phyloP scores from a whole-genome alignment of 257 asterid genomes.

The Scutellaria barbata region DNA sequence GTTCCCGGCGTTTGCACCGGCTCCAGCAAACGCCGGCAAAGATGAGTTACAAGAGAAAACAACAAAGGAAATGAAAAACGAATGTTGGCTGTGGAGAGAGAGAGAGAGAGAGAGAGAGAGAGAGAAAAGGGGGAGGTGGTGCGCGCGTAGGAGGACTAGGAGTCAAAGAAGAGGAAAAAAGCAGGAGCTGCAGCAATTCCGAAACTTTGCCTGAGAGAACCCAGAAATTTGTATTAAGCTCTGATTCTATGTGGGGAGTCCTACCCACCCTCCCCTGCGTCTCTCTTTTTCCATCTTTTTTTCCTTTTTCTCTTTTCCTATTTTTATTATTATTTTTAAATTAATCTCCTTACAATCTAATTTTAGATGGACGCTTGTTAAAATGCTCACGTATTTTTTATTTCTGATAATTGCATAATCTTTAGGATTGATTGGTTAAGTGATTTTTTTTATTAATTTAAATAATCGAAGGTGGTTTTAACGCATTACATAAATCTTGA shows the following conservation, averaged over 20 bases:
- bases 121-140: constrained; percentile 26
- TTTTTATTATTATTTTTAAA: not conserved
- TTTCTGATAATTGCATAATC: too few species aligned
- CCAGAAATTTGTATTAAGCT: constrained; percentile 41
- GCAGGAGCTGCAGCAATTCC: constrained; percentile 45
- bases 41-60: not conserved
- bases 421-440: too few species aligned
- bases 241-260: constrained; percentile 39
- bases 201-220: constrained; percentile 38
- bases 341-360: not conserved
- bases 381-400: too few species aligned
- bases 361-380: too few species aligned
- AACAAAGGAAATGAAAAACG: constrained; percentile 6
- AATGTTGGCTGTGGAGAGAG: constrained; percentile 24
- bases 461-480: too few species aligned
- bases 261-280: constrained; percentile 30
- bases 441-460: too few species aligned
- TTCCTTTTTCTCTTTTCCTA: not conserved
- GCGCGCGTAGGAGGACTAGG: constrained; percentile 35
- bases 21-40: constrained; percentile 17
- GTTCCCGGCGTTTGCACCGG: constrained; percentile 6
- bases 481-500: too few species aligned
- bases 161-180: constrained; percentile 52
- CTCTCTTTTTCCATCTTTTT: not conserved
- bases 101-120: constrained; percentile 29